Conservation (phyloP, 2,329 filamentous ascomycete genomes). For the Aspergillus ustus region DNA sequence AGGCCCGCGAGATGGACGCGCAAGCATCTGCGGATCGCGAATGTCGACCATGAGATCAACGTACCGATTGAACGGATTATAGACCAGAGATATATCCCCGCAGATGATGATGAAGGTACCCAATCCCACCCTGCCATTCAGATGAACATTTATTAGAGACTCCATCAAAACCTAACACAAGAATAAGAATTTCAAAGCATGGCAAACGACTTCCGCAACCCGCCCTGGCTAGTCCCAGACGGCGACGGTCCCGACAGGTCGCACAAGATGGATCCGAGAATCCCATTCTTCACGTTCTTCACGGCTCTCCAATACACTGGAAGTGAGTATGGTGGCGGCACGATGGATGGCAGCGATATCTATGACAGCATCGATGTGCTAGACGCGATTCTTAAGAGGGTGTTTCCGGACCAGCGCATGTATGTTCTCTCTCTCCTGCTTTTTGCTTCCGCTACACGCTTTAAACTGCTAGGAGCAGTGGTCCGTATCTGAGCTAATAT, state of each 20-base stretch:
- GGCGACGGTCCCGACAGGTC: neutral
- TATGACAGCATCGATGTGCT: neutral
- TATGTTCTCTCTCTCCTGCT: neutral
- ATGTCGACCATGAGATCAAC: neutral
- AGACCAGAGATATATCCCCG: neutral
- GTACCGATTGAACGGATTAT: neutral
- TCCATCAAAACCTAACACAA: neutral
- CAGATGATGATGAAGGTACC: neutral
- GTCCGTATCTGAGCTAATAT: no score
- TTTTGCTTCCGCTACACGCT: neutral
- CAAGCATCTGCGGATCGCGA: neutral
- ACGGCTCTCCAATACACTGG: neutral
- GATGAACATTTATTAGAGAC: no score
- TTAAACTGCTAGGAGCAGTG: no score
- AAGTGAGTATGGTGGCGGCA: neutral
- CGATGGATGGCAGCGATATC: neutral
- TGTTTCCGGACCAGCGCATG: neutral
- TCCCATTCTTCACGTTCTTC: neutral
- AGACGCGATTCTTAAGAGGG: neutral
- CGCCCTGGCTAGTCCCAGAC: neutral
- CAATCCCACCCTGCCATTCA: no score
- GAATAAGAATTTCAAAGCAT: neutral
- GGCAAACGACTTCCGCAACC: neutral
- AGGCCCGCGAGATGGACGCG: neutral
- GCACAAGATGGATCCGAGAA: neutral